A percentile compares a stretch with the other conserved stretches of the same genome.
Evolutionary conservation across 2,329 filamentous ascomycete genomes (phyloP).

Genomic region (Calonectria fujianensis): DNA sequence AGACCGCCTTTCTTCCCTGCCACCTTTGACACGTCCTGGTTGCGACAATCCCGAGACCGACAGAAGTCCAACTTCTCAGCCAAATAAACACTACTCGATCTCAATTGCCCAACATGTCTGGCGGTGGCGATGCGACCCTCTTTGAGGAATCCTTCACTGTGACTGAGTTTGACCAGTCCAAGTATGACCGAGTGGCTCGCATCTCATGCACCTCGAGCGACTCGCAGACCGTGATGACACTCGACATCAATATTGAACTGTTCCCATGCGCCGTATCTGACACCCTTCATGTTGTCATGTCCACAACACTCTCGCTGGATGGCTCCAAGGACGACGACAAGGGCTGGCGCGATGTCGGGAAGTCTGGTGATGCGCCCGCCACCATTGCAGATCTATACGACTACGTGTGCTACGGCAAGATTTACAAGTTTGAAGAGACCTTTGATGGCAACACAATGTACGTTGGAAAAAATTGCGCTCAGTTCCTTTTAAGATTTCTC

Average conservation of each 20-base stretch:
- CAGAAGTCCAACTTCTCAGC: background rate
- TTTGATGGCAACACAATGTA: constrained; percentile 89
- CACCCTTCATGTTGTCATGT: constrained; percentile 86
- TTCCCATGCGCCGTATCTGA: constrained; percentile 87
- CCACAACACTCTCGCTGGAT: constrained; percentile 90
- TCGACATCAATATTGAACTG: constrained; percentile 96
- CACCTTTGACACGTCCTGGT: background rate
- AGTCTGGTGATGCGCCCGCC: constrained; percentile 71
- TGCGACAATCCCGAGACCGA: background rate
- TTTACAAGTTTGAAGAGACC: constrained; percentile 90
- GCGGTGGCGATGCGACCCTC: constrained; percentile 89
- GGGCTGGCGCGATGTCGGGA: constrained; percentile 87
- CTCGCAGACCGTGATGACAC: constrained; percentile 83
- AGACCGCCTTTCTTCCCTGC: constrained; percentile 24
- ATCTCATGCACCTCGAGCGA: constrained; percentile 86
- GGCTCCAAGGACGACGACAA: constrained; percentile 85
- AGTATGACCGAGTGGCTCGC: constrained; percentile 96
- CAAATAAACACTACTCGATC: background rate
- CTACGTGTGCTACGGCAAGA: constrained; percentile 92
- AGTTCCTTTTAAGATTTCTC: constrained; percentile 25
- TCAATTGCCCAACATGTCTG: constrained; percentile 54
- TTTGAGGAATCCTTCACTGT: constrained; percentile 95
- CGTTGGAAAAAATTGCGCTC: constrained; percentile 34
- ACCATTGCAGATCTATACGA: constrained; percentile 87
- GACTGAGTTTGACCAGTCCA: constrained; percentile 85